Base-by-base conservation (phyloP, 2,329 filamentous ascomycete species). In the Corniculantispora saksenae region DNA sequence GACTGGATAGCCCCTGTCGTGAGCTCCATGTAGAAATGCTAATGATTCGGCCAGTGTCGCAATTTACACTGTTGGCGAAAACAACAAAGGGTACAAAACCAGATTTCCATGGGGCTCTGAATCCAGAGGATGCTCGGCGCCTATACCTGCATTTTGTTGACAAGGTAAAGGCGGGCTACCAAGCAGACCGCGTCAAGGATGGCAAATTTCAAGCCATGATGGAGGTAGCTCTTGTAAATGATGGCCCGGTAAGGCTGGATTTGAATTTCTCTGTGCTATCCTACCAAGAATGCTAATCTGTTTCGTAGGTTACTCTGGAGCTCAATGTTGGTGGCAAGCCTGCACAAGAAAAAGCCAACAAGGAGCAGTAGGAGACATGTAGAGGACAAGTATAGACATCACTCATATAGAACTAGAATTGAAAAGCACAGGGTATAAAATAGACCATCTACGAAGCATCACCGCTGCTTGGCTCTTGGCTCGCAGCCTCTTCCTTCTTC, bases 201-300 rank as follows among this genome's bases (percentile, higher is more conserved):
- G 95, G 96, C n/a, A 88, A 94, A 35, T 99, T 99, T 77, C 94
- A 97, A 74, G 95, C 95, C 58, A 97, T 97, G 94, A 99, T 99
- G 95, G 91, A 98, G 74, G 94, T 99, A 66, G 91, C 91, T 57
- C 79, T 97, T 35, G 89, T 97, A 58, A 98, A 98, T 70, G 94
- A 98, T 70, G 88, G 89, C 1, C 89, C 89, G 62, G 88, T 90
- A 75, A 70, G 78, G 51, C 10, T 27, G 13, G 35, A 23, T 6
- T 15, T n/a, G 12, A 3, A 35, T 8, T 3, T 13, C 35, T 7
- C 25, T 32, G 25, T 27, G 27, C n/a, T 2, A 21, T 27, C n/a
- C n/a, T n/a, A 2, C 23, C 32, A 50, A 13, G 17, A 53, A 17
- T 53, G 7, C 55, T 58, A n/a, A 58, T 17, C 8, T 4, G 8